Base-by-base conservation (phyloP, 1,139 yeast genomes). In the Magnusiomyces suaveolens region DNA sequence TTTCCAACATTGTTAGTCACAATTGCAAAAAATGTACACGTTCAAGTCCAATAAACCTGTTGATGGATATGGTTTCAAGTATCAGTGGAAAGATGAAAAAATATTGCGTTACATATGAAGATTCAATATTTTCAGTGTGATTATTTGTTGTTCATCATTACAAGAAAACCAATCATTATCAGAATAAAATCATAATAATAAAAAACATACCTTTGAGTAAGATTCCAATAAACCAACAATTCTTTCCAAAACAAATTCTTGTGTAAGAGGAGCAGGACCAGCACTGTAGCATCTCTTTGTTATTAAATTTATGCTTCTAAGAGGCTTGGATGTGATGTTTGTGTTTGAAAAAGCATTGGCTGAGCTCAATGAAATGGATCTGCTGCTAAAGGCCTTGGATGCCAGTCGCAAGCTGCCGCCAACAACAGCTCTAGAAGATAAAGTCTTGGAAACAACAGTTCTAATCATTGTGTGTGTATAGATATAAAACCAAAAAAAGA, bases 211-310 rank as follows among this genome's bases (percentile, higher is more conserved):
- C 72, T 87, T 87, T 68, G 84, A 90, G 69, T 83, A 87, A 20
- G 87, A 83, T 72, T 84, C 87, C 64, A 87, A 76, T 63, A 87
- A 76, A 65, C 85, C 95, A 58, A 84, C 65, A 59, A 87, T 79
- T 72, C 96, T 81, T 68, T 83, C 87, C 63, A 77, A 76, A 57
- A 88, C 87, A 56, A 65, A 66, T 52, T 69, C 72, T 51, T 63
- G 61, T 18, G 72, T 70, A 56, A 70, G 61, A 48, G 71, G 71
- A 29, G 64, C 64, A 43, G 72, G 72, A 18, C 71, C 72, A 44
- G 62, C 70, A 25, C 67, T 61, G 59, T 68, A 69, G 56, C 60
- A 60, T 50, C 69, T 60, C 41, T 50, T 14, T 24, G 24, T 36
- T 48, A 43, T 39, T 36, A 36, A 36, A 43, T 48, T 48, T 33